These are phyloP conservation scores for Exobasidium rhododendri DNA, from an alignment of 1,284 basidiomycete species.

Conservation along the genomic window DNA sequence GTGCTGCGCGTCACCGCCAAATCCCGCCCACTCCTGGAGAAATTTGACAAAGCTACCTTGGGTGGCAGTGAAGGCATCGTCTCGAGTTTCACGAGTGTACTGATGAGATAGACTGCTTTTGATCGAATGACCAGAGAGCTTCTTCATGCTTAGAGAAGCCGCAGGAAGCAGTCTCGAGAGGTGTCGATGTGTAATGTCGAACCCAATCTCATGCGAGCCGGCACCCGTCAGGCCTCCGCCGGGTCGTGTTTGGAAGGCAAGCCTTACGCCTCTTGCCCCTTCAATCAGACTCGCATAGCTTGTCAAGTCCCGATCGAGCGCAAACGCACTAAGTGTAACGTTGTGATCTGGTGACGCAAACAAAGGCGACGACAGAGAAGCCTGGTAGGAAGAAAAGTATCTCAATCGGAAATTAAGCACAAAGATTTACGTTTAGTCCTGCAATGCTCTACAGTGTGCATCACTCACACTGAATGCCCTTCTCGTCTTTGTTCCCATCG, in stretches of 20 bases:
- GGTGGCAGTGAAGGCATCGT: conserved; percentile 66
- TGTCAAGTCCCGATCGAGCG: conserved; percentile 68
- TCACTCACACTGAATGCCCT: conserved; percentile 64
- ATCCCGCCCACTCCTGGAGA: conserved; percentile 33
- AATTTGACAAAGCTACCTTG: conserved; percentile 20
- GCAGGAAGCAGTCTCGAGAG: conserved; percentile 33
- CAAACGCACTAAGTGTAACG: conserved; percentile 65
- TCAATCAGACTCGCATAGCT: conserved; percentile 70
- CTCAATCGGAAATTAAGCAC: conserved; percentile 16
- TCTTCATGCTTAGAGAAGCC: conserved; percentile 66
- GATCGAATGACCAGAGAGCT: conserved; percentile 69
- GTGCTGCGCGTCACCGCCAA: conserved; percentile 45
- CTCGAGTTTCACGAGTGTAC: conserved; percentile 73
- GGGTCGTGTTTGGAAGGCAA: conserved; percentile 63
- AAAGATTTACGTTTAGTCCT: conserved; percentile 3
- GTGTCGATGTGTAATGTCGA: conserved; percentile 37
- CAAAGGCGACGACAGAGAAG: conserved; percentile 43
- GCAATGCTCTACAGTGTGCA: background rate
- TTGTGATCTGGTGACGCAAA: conserved; percentile 62
- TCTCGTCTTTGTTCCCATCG: conserved; percentile 82
- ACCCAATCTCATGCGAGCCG: conserved; percentile 48
- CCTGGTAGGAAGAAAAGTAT: background rate
- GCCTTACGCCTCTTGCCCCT: conserved; percentile 65
- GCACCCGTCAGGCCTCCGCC: conserved; percentile 25
- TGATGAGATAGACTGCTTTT: conserved; percentile 83